These are phyloP conservation scores for Podila minutissima DNA, from an alignment of 192 early-diverging fungal genomes.

Conservation along the genomic window DNA sequence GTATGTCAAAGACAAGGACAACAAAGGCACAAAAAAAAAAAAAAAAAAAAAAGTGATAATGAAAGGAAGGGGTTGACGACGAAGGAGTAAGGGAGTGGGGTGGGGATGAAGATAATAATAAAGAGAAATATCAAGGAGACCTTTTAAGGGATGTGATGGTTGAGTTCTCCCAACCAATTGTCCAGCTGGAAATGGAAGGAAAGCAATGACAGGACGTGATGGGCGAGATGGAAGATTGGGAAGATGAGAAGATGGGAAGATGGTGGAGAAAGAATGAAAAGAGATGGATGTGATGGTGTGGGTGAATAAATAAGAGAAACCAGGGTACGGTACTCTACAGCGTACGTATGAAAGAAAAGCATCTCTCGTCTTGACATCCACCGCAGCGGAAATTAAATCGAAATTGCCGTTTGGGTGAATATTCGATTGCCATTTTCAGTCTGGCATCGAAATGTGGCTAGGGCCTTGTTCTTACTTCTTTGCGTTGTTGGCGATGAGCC, in stretches of 20 bases:
- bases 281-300: not conserved
- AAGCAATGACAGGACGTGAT: no score
- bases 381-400: not conserved
- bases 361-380: not conserved
- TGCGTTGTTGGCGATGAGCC: no score
- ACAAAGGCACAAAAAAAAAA: not conserved
- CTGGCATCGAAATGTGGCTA: no score
- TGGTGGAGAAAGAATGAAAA: not conserved
- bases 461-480: no score
- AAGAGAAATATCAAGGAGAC: not conserved
- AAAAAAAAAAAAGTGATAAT: constrained; percentile 1
- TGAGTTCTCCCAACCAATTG: no score
- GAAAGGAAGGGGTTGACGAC: not conserved
- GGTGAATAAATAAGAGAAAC: not conserved
- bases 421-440: no score
- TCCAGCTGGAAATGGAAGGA: not conserved
- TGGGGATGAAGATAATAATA: not conserved
- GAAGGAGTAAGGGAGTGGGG: constrained; percentile 3
- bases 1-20: not conserved
- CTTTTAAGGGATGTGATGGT: no score
- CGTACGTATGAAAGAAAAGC: no score
- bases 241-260: not conserved
- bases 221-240: not conserved
- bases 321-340: no score
- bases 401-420: no score